Conservation (phyloP, 495 filamentous ascomycete genomes). For the Talaromyces adpressus region DNA sequence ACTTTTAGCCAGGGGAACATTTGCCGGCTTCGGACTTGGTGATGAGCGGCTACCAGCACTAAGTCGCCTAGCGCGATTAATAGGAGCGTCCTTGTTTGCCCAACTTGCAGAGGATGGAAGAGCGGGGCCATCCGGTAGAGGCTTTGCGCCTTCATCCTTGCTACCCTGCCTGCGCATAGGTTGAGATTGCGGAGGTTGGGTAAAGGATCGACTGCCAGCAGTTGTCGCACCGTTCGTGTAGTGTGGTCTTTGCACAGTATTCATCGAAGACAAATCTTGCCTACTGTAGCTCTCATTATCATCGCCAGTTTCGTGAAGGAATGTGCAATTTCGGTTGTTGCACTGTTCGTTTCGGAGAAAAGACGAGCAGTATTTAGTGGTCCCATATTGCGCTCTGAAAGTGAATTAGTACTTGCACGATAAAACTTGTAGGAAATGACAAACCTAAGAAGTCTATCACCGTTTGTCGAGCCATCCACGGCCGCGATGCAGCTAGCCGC, state of each 20-base stretch:
- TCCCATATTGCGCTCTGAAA: conserved; percentile 82
- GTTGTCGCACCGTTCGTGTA: conserved; percentile 19
- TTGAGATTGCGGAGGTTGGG: conserved; percentile 50
- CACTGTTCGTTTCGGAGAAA: conserved; percentile 91
- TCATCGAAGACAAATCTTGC: conserved; percentile 94
- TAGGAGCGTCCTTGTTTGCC: conserved; percentile 70
- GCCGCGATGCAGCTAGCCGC: conserved; percentile 82
- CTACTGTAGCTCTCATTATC: conserved; percentile 95
- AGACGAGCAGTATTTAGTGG: conserved; percentile 98
- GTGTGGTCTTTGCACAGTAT: conserved; percentile 68
- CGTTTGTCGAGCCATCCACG: conserved; percentile 88
- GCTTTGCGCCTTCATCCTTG: conserved; percentile 61
- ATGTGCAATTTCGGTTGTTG: conserved; percentile 92
- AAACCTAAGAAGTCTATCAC: conserved; percentile 70
- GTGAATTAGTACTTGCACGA: conserved; percentile 18
- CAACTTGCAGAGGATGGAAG: conserved; percentile 90
- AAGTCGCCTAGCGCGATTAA: conserved; percentile 59
- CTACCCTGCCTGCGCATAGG: conserved; percentile 67
- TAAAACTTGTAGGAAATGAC: conserved; percentile 3
- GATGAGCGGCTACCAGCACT: conserved; percentile 73
- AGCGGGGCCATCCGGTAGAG: conserved; percentile 68
- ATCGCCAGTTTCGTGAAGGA: conserved; percentile 93
- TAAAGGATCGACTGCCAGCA: conserved; percentile 23
- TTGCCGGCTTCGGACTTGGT: conserved; percentile 70
- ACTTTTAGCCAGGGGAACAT: conserved; percentile 42